Conservation (phyloP, 257 asterid genomes). For the Solanum corneliomulleri region DNA sequence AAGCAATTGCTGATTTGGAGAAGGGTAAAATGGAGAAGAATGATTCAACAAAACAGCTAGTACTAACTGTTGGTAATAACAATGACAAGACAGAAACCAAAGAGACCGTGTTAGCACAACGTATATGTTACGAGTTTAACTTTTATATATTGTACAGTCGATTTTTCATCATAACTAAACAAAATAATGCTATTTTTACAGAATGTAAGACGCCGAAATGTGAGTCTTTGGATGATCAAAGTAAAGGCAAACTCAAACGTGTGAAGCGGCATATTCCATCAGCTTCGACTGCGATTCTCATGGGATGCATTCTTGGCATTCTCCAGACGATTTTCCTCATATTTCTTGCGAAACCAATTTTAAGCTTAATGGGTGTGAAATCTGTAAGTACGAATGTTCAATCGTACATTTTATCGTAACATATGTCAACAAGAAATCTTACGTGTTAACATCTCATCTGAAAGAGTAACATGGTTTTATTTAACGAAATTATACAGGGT, state of each 20-base stretch:
- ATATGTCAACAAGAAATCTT: too few species aligned
- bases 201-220: conserved; percentile 10
- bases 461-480: not conserved
- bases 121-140: conserved; percentile 3
- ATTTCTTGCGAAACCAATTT: conserved; percentile 50
- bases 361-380: conserved; percentile 76
- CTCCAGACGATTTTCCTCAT: conserved; percentile 60
- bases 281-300: conserved; percentile 79
- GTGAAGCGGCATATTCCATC: conserved; percentile 64
- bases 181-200: not conserved
- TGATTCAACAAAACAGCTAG: not conserved
- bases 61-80: not conserved
- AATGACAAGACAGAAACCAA: conserved; percentile 6
- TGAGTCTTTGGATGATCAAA: conserved; percentile 17
- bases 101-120: conserved; percentile 10
- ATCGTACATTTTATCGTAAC: too few species aligned
- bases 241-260: not conserved
- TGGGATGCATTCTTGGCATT: conserved; percentile 65
- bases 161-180: not conserved
- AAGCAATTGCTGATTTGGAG: conserved; percentile 11
- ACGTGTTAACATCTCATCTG: too few species aligned
- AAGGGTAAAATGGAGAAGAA: conserved; percentile 1
- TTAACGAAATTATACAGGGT: conserved; percentile 26
- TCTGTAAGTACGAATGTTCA: conserved; percentile 32
- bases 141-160: not conserved